phyloP scores from a whole-genome alignment of 768 basidiomycete species.

The Boletus subparvulus region DNA sequence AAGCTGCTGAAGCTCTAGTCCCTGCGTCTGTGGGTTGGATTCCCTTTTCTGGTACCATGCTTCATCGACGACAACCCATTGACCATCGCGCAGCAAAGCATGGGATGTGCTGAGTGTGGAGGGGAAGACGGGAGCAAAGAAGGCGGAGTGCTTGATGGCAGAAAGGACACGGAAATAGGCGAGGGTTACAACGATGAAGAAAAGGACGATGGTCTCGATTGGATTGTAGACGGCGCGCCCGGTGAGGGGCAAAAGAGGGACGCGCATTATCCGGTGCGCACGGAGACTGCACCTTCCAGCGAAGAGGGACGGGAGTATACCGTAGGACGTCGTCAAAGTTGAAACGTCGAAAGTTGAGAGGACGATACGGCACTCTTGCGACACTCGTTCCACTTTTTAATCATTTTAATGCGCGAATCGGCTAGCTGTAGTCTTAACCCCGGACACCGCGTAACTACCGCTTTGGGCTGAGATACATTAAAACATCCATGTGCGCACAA shows the following conservation, averaged over 20 bases:
- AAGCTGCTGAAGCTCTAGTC: slow-evolving; percentile 74
- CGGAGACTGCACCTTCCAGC: background rate
- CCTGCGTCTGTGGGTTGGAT: slow-evolving; percentile 31
- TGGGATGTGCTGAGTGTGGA: slow-evolving; percentile 54
- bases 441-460: slow-evolving; percentile 18
- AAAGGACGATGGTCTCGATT: slow-evolving; percentile 88
- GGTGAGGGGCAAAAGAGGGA: slow-evolving; percentile 65
- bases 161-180: slow-evolving; percentile 93
- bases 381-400: slow-evolving; percentile 33
- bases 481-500: background rate
- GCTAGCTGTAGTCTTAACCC: slow-evolving; percentile 22
- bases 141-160: slow-evolving; percentile 85
- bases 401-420: slow-evolving; percentile 28
- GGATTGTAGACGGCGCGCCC: slow-evolving; percentile 72
- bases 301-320: too few relatives aligned
- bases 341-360: background rate
- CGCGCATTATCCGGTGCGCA: slow-evolving; percentile 40
- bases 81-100: slow-evolving; percentile 49
- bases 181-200: slow-evolving; percentile 86
- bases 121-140: slow-evolving; percentile 59
- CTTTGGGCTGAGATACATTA: background rate
- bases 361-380: background rate
- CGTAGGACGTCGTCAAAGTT: too few relatives aligned
- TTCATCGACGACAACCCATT: slow-evolving; percentile 65
- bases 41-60: slow-evolving; percentile 45